Base-by-base conservation (phyloP, 257 asterid genomes). In the Penstemon eatonii region DNA sequence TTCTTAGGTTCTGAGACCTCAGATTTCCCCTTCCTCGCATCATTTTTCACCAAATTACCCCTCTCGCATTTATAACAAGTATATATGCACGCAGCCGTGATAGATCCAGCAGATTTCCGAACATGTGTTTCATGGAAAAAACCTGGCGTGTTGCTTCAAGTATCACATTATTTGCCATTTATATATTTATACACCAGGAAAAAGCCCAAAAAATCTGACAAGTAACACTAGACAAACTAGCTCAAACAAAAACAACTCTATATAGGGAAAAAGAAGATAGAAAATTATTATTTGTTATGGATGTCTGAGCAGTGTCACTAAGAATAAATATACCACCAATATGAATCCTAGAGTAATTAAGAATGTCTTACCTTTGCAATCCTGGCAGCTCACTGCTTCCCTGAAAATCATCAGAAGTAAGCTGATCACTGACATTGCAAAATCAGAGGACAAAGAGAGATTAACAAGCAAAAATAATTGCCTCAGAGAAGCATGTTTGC, bases 341-440 rank as follows among this genome's bases (percentile, higher is more conserved):
- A 72, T 62, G 64, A 70, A 66, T 52, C 25, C 39, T 51, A 39
- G 40, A 45, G 58, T 41, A 47, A 63, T 2, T 58, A 52, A 70
- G 56, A 63, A 60, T 52, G 67, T 73, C 70, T 71, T 79, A 92
- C 98, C 98, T 82, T 87, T 71, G 80, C 96, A 89, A 74, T 79
- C 66, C 81, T 83, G 86, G 76, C 96, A 92, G 79, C 85, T 82
- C 58, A 89, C 96, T 69, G 95, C 98, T 72, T 92, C 96, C 87
- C 98, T 92, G 92, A 81, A 83, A 57, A 65, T 79, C 64, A 60
- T 60, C 44, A 80, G 65, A 79, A 78, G 73, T 58, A 70, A 47
- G 45, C 8, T 5, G 65, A 79, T 71, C 70, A 76, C 55, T 55
- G 18, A 59, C 58, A 52, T 59, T 51, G 75, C 71, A 77, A 78